Base-by-base conservation (phyloP, 495 filamentous ascomycete genomes). In the Penicillium cinerascens region DNA sequence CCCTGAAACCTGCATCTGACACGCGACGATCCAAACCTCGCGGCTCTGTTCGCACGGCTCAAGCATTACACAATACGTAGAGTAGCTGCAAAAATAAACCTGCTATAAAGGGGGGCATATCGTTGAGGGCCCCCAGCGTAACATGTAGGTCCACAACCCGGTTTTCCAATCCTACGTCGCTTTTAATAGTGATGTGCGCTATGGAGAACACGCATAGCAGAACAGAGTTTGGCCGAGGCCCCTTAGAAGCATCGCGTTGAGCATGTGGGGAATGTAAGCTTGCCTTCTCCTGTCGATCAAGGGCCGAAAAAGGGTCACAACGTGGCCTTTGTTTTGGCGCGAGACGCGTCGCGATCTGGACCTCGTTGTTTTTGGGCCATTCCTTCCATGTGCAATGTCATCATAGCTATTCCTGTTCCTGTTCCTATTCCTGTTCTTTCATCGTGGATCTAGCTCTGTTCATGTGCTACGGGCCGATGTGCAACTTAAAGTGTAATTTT, bases 271-370 rank as follows among this genome's bases (percentile, higher is more conserved):
- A 44, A 35, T 36, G 18, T 4, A 9, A 11, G 9, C 33, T 40
- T 8, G 39, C 16, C n/a, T 54, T 60, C 60, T 56, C 60, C 57
- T 63, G 60, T 54, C 60, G 57, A 63, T 63, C 60, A 39, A 22
- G n/a, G 21, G 38, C 47, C 37, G 18, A 44, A 48, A 33, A 18
- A 42, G 47, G 43, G 46, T 27, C 35, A 39, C 15, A 49, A 36
- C 52, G 35, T 46, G 53, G 52, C 13, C 20, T 6, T 37, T 44
- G 38, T 29, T 44, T 35, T 37, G 11, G 21, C 13, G 23, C 39
- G 33, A 38, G 33, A 33, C 18, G 21, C 33, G 33, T 52, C 35
- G 43, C 21, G 16, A 41, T 18, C n/a, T 4, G 4, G 3, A 33
- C 9, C 29, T 33, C 11, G 2, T 29, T n/a, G n/a, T n/a, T n/a